Conservation (phyloP, 2,329 filamentous ascomycete genomes). For the Aspergillus texensis region DNA sequence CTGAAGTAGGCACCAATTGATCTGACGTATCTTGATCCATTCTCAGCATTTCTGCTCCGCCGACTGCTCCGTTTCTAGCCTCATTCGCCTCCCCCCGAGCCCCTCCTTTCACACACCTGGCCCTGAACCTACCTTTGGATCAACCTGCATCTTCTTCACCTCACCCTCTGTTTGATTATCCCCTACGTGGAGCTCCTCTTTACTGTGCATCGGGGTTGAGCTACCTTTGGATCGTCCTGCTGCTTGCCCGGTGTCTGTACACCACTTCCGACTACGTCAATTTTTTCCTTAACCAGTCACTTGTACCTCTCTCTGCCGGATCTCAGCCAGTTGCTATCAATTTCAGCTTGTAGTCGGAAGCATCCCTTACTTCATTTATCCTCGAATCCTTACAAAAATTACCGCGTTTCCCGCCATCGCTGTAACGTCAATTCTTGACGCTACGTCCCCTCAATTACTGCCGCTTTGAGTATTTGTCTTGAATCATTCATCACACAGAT, state of each 20-base stretch:
- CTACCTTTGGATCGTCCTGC: background rate
- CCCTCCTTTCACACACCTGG: conserved; percentile 2
- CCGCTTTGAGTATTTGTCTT: background rate
- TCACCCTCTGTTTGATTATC: conserved; percentile 5
- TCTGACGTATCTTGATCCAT: background rate
- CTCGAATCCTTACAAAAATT: background rate
- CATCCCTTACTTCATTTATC: background rate
- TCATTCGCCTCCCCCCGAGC: conserved; percentile 15
- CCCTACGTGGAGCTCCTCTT: conserved; percentile 1
- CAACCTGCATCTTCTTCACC: conserved; percentile 1
- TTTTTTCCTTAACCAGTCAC: background rate
- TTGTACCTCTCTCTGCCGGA: background rate
- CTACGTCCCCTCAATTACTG: background rate
- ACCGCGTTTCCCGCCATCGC: background rate
- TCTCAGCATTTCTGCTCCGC: background rate
- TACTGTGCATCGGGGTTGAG: background rate
- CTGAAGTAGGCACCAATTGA: conserved; percentile 3
- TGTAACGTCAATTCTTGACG: background rate
- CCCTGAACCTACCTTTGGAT: conserved; percentile 1
- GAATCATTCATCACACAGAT: background rate
- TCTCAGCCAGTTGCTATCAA: background rate
- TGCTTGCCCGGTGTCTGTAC: background rate
- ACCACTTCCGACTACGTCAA: background rate
- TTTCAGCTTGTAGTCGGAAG: background rate
- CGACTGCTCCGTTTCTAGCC: background rate